Evolutionary conservation across 148 eudicot species (phyloP), one percentile per base, ranked within the genome.

Genomic region (Rhododendron henanense): DNA sequence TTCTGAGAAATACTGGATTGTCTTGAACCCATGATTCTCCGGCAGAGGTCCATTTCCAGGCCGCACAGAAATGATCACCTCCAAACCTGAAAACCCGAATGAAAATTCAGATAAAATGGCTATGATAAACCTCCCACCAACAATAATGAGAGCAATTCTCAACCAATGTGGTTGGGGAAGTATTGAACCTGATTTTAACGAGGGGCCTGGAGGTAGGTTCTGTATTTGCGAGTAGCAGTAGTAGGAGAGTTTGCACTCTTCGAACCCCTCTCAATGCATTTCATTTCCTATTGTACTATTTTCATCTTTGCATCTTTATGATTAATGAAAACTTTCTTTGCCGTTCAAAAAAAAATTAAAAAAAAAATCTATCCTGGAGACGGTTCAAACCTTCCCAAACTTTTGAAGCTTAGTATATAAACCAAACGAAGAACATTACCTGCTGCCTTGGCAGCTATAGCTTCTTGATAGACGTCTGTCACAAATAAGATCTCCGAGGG

Each of bases 1-100:
- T 81, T 94, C 94, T n/a, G 94, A 89, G 85, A 97, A 97, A 25
- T 96, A 95, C 15, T 81, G 91, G 25, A 93, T 88, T 1, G 93
- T 93, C 92, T 85, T 92, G 87, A 95, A 97, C 33, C 96, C 98
- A 65, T 97, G 98, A 87, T 94, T 95, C 85, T 93, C 98, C 0
- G 98, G 98, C 59, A 97, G 96, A 82, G 95, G 93, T 82, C 90
- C 98, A 48, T 95, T 97, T 87, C 99, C 99, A 0, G 98, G 98
- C 39, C 99, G 92, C 63, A 97, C 78, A n/a, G 99, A 97, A 39
- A 97, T 93, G 81, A 93, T 63, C 80, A 91, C 98, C 57, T 95
- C 96, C 92, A 94, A 90, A 83, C 99, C 99, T 95, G 92, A 85
- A 90, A 88, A 4, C 63, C 23, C 39, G 0, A 45, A 69, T 3